Evolutionary conservation across 768 basidiomycete genomes (phyloP), one percentile per base, ranked within the genome.

Genomic region (Gymnopilus dilepis): DNA sequence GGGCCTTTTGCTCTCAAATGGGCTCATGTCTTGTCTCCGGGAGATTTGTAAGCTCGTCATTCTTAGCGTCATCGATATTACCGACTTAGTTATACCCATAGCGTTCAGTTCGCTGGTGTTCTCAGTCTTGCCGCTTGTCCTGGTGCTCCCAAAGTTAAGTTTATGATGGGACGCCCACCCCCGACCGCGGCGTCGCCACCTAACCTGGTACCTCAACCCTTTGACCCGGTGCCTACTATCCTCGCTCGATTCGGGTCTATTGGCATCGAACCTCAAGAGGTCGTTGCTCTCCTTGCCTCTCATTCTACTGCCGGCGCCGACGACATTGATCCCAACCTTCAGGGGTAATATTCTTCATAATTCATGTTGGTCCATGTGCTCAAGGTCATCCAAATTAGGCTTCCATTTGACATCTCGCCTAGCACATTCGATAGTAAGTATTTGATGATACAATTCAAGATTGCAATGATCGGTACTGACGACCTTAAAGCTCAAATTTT

Each of bases 371-470:
- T n/a, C n/a, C n/a, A n/a, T n/a, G n/a, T n/a, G n/a, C n/a, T n/a
- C n/a, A n/a, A n/a, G n/a, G n/a, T n/a, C n/a, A n/a, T n/a, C n/a
- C n/a, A n/a, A n/a, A n/a, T n/a, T 28, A 60, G 59, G 17, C 31
- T 43, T 9, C 59, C 59, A 19, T 80, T 84, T 65, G 82, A 83
- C 66, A 76, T 79, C 0, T 82, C 81, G 2, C 82, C 80, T 1
- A 61, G 62, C 4, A 52, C 72, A 5, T 81, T 82, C 47, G 82
- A 82, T 61, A 77, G 62, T 63, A 34, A 50, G 57, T n/a, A n/a
- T n/a, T n/a, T n/a, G n/a, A 19, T 21, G 34, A 21, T 28, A 19
- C 6, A 19, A 13, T 3, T 41, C 2, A 53, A 11, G n/a, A 19
- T 21, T 9, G 6, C 13, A n/a, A n/a, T n/a, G n/a, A n/a, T n/a